A percentile compares a stretch with the other conserved stretches of the same genome.
Conservation (phyloP, 805 yeast species). For the Tanozyma kutaoensis region DNA sequence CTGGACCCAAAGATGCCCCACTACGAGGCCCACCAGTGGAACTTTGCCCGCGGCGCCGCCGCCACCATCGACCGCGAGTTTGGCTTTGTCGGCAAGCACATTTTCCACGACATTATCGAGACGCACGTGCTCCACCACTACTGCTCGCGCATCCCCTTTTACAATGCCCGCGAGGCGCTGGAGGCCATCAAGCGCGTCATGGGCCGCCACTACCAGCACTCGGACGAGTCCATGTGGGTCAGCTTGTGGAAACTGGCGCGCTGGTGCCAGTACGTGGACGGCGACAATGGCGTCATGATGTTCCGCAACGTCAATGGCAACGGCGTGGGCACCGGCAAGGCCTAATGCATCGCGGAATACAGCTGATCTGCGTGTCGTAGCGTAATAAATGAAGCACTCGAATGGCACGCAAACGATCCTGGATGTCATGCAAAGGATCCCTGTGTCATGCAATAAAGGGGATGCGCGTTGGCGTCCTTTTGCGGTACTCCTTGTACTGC, state of each 20-base stretch:
- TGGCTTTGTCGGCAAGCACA: constrained; percentile 43
- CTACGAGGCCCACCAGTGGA: constrained; percentile 44
- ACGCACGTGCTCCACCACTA: constrained; percentile 47
- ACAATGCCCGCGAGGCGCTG: constrained; percentile 40
- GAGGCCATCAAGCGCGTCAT: constrained; percentile 37
- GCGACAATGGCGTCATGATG: constrained; percentile 41
- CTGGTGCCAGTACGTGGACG: constrained; percentile 58
- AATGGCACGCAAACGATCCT: no score
- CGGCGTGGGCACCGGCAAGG: constrained; percentile 2
- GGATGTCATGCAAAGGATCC: no score
- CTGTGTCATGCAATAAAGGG: no score
- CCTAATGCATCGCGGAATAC: no score
- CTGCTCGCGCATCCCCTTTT: constrained; percentile 42
- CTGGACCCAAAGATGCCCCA: constrained; percentile 50
- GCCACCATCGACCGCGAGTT: constrained; percentile 51
- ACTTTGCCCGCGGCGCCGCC: constrained; percentile 55
- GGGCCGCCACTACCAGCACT: constrained; percentile 37
- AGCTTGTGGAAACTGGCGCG: constrained; percentile 46
- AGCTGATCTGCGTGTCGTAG: no score
- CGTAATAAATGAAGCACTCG: no score
- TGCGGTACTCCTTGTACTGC: constrained; percentile 42
- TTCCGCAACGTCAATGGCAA: constrained; percentile 45
- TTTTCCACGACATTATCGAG: constrained; percentile 46
- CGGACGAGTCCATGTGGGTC: constrained; percentile 44
- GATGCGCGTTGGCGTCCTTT: constrained; percentile 40